These are phyloP conservation scores for Didymella exigua DNA, from an alignment of 2,329 filamentous ascomycete genomes.

Conservation along the genomic window DNA sequence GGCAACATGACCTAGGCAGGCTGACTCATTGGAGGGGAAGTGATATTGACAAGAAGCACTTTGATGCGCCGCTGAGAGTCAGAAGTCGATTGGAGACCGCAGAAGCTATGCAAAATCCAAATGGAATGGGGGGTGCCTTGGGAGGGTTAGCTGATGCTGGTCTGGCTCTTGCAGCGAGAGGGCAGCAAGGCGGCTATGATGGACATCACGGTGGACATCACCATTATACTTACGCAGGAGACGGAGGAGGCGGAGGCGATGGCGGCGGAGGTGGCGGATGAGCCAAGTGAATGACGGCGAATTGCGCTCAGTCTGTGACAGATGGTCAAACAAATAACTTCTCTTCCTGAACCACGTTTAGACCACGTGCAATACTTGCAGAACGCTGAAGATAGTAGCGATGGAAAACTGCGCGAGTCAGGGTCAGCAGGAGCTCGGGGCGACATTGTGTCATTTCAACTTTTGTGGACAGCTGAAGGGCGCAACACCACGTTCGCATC, in stretches of 20 bases:
- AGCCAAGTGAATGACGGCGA: neutral
- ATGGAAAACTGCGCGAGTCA: conserved; percentile 4
- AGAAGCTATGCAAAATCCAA: conserved; percentile 9
- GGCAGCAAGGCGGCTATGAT: conserved; percentile 16
- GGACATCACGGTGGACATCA: conserved; percentile 10
- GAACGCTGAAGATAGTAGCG: neutral
- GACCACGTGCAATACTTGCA: neutral
- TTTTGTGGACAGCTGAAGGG: conserved; percentile 14
- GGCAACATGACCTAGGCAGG: conserved; percentile 31
- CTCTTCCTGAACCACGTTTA: neutral
- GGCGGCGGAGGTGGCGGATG: conserved; percentile 7
- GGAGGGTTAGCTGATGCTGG: conserved; percentile 21
- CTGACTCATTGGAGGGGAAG: conserved; percentile 35
- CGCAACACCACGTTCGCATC: neutral
- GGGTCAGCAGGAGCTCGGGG: conserved; percentile 5
- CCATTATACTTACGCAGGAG: conserved; percentile 2
- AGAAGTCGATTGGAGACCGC: conserved; percentile 18
- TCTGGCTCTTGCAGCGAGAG: conserved; percentile 17
- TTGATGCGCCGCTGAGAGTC: conserved; percentile 8
- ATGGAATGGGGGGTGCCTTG: conserved; percentile 10
- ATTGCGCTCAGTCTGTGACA: neutral
- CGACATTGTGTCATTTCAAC: conserved; percentile 11
- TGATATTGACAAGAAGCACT: conserved; percentile 23
- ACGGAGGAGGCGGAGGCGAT: conserved; percentile 9
- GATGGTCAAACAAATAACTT: neutral